phyloP scores from a whole-genome alignment of 371 early-diverging fungal species.

The Rhizopus microsporus region DNA sequence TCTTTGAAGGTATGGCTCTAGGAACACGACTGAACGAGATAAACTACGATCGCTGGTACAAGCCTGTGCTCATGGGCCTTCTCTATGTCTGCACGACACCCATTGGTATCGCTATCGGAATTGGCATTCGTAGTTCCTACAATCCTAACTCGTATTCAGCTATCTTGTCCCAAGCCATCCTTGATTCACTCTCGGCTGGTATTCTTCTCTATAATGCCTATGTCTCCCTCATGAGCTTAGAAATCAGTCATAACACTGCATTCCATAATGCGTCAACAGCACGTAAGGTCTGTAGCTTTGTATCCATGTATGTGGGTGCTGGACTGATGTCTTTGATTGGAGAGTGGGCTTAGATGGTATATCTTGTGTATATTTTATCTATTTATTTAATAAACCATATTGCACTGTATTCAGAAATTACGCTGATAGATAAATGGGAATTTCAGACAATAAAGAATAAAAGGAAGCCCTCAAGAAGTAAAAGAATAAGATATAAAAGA shows the following conservation, averaged over 20 bases:
- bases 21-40: conserved; percentile 51
- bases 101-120: conserved; percentile 58
- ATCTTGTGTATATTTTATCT: too few species aligned
- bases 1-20: conserved; percentile 57
- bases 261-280: conserved; percentile 3
- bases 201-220: conserved; percentile 50
- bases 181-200: conserved; percentile 51
- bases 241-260: conserved; percentile 19
- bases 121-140: conserved; percentile 44
- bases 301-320: conserved; percentile 54
- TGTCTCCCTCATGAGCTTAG: conserved; percentile 33
- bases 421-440: too few species aligned
- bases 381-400: too few species aligned
- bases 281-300: conserved; percentile 14
- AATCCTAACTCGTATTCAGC: conserved; percentile 42
- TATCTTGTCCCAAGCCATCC: conserved; percentile 42
- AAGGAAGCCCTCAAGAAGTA: too few species aligned
- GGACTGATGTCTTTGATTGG: conserved; percentile 68
- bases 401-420: too few species aligned
- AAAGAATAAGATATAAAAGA: too few species aligned
- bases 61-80: conserved; percentile 39
- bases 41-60: conserved; percentile 26
- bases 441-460: too few species aligned
- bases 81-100: conserved; percentile 59
- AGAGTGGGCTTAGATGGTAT: conserved; percentile 54